Percentiles rank a stretch among this genome's conserved stretches.
These are phyloP conservation scores for Thalassiosira mediterranea DNA, from an alignment of 352 stramenopile genomes.

Conservation along the genomic window DNA sequence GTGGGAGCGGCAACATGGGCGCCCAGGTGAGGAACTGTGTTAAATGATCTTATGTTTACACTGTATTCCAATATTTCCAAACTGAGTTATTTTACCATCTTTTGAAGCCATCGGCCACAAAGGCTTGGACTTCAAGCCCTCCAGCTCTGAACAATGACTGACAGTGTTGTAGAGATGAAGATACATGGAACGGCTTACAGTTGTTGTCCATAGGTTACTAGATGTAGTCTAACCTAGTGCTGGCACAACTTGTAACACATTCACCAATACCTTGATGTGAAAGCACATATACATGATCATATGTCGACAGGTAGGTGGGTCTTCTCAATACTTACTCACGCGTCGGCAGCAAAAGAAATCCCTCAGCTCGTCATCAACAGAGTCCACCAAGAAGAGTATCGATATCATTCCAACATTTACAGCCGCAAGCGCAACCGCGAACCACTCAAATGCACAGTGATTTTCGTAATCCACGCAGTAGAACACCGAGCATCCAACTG, in stretches of 20 bases:
- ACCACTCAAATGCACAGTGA: slow-evolving; percentile 19
- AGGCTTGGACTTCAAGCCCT: slow-evolving; percentile 78
- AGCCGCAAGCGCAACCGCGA: slow-evolving; percentile 32
- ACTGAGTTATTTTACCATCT: no score
- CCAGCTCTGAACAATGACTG: slow-evolving; percentile 67
- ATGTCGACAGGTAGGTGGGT: no score
- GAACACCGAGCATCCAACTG: slow-evolving; percentile 19
- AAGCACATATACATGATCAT: no score
- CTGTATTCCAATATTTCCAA: no score
- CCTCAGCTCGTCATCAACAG: slow-evolving; percentile 36
- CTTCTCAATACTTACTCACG: background rate
- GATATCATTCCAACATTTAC: slow-evolving; percentile 34
- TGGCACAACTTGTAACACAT: no score
- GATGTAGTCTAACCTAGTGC: no score
- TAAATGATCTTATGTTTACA: no score
- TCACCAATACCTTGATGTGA: no score
- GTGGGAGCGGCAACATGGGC: slow-evolving; percentile 70
- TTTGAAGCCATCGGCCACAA: slow-evolving; percentile 82
- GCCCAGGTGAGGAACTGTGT: no score
- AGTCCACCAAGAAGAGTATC: slow-evolving; percentile 38
- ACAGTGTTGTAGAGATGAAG: no score
- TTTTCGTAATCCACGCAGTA: slow-evolving; percentile 11
- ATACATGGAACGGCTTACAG: no score
- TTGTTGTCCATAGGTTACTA: no score
- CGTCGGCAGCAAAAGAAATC: slow-evolving; percentile 41